A percentile compares a stretch with the other conserved stretches of the same genome.
These are phyloP conservation scores for Cercospora zeina DNA, from an alignment of 2,329 filamentous ascomycete genomes.

Conservation along the genomic window DNA sequence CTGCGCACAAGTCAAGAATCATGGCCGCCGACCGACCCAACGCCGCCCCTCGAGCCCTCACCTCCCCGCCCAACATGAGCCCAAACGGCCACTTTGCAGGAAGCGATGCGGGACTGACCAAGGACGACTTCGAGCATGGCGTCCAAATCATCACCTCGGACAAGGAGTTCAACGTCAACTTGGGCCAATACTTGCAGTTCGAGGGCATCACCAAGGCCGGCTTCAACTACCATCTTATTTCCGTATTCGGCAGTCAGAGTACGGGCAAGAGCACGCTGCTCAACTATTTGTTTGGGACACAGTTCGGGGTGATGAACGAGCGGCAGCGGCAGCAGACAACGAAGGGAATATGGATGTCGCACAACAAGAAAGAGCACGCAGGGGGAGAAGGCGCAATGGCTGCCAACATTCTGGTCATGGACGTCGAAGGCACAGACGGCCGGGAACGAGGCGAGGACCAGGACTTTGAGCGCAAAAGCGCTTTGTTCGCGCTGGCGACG, in stretches of 20 bases:
- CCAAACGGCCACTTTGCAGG: constrained; percentile 81
- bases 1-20: constrained; percentile 17
- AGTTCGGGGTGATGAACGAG: constrained; percentile 98
- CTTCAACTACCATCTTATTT: constrained; percentile 99
- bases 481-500: constrained; percentile 92
- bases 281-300: constrained; percentile 91
- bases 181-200: constrained; percentile 77
- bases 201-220: constrained; percentile 82
- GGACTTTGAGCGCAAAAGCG: constrained; percentile 98
- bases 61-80: constrained; percentile 44
- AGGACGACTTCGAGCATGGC: constrained; percentile 80
- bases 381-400: constrained; percentile 66
- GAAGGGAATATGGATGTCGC: constrained; percentile 99
- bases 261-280: constrained; percentile 97
- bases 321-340: constrained; percentile 91
- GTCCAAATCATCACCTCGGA: constrained; percentile 96
- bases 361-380: constrained; percentile 70
- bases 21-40: constrained; percentile 21
- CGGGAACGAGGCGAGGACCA: constrained; percentile 96
- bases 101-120: constrained; percentile 64
- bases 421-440: constrained; percentile 96
- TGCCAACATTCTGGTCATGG: constrained; percentile 98
- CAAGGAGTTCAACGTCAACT: constrained; percentile 88
- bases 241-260: constrained; percentile 97
- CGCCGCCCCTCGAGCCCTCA: constrained; percentile 35